Conservation (phyloP, 2,329 filamentous ascomycete genomes). For the Phoma sp. region DNA sequence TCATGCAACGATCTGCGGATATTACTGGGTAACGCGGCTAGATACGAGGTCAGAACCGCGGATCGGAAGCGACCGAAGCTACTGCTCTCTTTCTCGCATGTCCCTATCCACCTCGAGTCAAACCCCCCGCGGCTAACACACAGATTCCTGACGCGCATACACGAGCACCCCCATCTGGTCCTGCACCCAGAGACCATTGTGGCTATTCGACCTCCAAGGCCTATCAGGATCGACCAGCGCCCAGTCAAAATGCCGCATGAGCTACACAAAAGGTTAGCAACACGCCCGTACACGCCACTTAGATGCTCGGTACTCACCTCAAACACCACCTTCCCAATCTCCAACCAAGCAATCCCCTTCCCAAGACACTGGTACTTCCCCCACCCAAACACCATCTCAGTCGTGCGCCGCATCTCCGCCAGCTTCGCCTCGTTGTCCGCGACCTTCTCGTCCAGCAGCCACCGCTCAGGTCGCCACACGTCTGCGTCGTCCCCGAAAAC, state of each 20-base stretch:
- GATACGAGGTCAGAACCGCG: too few species aligned
- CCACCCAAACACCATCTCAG: slow-evolving; percentile 41
- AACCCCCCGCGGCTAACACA: neutral
- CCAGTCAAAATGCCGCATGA: slow-evolving; percentile 34
- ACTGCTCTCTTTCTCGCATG: too few species aligned
- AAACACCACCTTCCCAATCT: slow-evolving; percentile 46
- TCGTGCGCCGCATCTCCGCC: slow-evolving; percentile 31
- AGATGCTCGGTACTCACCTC: slow-evolving; percentile 41
- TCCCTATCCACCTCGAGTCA: too few species aligned
- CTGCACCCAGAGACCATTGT: slow-evolving; percentile 28
- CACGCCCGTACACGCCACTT: too few species aligned
- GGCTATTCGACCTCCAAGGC: slow-evolving; percentile 28
- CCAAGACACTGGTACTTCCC: slow-evolving; percentile 43
- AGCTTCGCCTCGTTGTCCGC: slow-evolving; percentile 13
- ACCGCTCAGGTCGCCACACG: slow-evolving; percentile 56
- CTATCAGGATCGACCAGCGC: slow-evolving; percentile 26
- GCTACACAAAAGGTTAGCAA: slow-evolving; percentile 5
- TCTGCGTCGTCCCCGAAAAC: slow-evolving; percentile 49
- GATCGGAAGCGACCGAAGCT: too few species aligned
- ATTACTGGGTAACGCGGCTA: too few species aligned
- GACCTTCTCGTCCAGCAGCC: slow-evolving; percentile 46
- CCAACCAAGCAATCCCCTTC: slow-evolving; percentile 39
- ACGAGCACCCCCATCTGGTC: slow-evolving; percentile 30
- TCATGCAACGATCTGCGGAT: too few species aligned
- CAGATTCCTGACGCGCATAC: slow-evolving; percentile 15